Percentiles rank a stretch among this genome's conserved stretches.
Conservation (phyloP, 1,284 basidiomycete species). For the Sphaerobolus stellatus region DNA sequence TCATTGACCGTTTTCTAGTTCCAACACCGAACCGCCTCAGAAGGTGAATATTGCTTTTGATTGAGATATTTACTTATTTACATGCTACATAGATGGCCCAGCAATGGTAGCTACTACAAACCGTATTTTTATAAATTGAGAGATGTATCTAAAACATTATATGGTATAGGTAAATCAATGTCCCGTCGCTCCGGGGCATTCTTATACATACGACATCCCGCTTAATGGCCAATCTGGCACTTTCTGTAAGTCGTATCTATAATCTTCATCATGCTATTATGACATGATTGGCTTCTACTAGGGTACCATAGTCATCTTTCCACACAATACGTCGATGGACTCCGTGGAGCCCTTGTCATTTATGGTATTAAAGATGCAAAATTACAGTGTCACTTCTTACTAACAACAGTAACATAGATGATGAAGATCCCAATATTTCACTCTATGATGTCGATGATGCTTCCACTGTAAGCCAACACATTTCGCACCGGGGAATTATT, state of each 20-base stretch:
- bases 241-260: slow-evolving; percentile 29
- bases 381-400: not conserved
- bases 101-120: not conserved
- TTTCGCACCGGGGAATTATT: slow-evolving; percentile 39
- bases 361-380: slow-evolving; percentile 26
- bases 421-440: slow-evolving; percentile 41
- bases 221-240: slow-evolving; percentile 39
- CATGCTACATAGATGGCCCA: slow-evolving; percentile 9
- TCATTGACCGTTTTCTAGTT: not conserved
- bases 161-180: not conserved
- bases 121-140: not conserved
- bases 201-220: slow-evolving; percentile 42
- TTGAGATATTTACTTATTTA: not conserved
- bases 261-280: not conserved
- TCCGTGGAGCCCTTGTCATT: slow-evolving; percentile 31
- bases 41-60: not conserved
- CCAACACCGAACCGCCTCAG: not conserved
- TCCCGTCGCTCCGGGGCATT: slow-evolving; percentile 33
- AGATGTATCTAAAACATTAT: slow-evolving; percentile 12
- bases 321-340: slow-evolving; percentile 49
- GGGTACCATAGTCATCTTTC: slow-evolving; percentile 37
- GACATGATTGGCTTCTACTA: not conserved
- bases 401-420: slow-evolving; percentile 21
- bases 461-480: slow-evolving; percentile 22
- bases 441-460: slow-evolving; percentile 34